Base-by-base conservation (phyloP, 768 basidiomycete species). In the Crassisporium funariophilum region DNA sequence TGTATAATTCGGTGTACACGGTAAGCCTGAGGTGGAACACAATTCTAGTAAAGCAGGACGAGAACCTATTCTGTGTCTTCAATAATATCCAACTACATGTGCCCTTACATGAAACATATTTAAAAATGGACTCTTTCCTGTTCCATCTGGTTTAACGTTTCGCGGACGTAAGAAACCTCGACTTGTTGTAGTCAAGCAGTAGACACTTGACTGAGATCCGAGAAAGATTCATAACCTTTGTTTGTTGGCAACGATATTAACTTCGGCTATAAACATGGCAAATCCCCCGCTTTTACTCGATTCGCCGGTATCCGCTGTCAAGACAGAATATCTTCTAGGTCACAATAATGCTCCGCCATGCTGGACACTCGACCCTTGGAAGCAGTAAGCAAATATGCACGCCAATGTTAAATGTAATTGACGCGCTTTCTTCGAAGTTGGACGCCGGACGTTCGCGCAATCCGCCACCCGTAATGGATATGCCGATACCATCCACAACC, bases 401-500 rank as follows among this genome's bases (percentile, higher is more conserved):
- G 29, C 29, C 10, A 11, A 11, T 5, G 29, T 11, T 10, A n/a
- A 11, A 31, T n/a, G 2, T 31, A n/a, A 5, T 10, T 31, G 29
- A 31, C 29, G 29, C 29, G 29, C n/a, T 31, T n/a, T 31, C 10
- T 31, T 31, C 9, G 16, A 52, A 84, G 82, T 71, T 60, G 83
- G 84, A 75, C 81, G 81, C 74, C 78, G 94, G 75, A 73, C 85
- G 55, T 91, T 95, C 76, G 84, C 91, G 38, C 79, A 82, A 58
- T 88, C 93, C 55, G 79, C 80, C 35, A 63, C 83, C 56, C 80
- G 90, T 59, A 77, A 71, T 54, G 83, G 81, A 60, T 98, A 98
- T 67, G 91, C 86, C 44, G 88, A 89, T 63, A 94, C 92, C 39
- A 86, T 94, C 63, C 76, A 80, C 64, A 99, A 98, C 75, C 82